These are phyloP conservation scores for Aspergillus leporis DNA, from an alignment of 495 filamentous ascomycete genomes.

Conservation along the genomic window DNA sequence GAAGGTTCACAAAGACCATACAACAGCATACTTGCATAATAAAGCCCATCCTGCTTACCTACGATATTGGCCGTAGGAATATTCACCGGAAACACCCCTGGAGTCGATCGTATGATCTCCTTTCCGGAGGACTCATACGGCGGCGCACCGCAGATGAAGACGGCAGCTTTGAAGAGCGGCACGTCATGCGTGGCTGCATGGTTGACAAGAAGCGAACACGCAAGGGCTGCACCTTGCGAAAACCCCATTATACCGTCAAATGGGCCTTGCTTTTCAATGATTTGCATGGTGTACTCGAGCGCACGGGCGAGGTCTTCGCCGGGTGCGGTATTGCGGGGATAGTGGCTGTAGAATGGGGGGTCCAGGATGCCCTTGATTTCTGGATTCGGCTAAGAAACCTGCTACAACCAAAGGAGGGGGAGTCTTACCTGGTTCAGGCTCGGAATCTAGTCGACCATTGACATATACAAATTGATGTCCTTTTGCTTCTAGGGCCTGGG, in stretches of 20 bases:
- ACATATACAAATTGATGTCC: slow-evolving; percentile 38
- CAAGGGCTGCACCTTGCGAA: slow-evolving; percentile 45
- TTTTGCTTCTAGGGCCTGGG: slow-evolving; percentile 30
- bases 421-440: slow-evolving; percentile 32
- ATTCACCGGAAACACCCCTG: slow-evolving; percentile 23
- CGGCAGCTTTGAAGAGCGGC: slow-evolving; percentile 40
- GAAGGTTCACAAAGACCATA: slow-evolving; percentile 39
- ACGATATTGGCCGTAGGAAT: slow-evolving; percentile 47
- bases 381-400: slow-evolving; percentile 12
- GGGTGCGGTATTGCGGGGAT: slow-evolving; percentile 27
- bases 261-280: slow-evolving; percentile 39
- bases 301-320: slow-evolving; percentile 30
- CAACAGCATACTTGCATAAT: slow-evolving; percentile 30
- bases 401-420: background rate
- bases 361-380: slow-evolving; percentile 38
- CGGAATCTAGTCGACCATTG: slow-evolving; percentile 31
- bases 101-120: slow-evolving; percentile 15
- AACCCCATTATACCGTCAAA: slow-evolving; percentile 51
- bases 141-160: slow-evolving; percentile 40
- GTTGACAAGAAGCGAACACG: slow-evolving; percentile 35
- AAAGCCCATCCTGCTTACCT: slow-evolving; percentile 35
- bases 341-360: slow-evolving; percentile 44
- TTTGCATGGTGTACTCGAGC: slow-evolving; percentile 32
- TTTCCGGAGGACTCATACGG: slow-evolving; percentile 34
- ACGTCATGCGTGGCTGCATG: slow-evolving; percentile 31